Evolutionary conservation across 139 green algal genomes (phyloP).

Genomic region (Diplosphaera chodatii): DNA sequence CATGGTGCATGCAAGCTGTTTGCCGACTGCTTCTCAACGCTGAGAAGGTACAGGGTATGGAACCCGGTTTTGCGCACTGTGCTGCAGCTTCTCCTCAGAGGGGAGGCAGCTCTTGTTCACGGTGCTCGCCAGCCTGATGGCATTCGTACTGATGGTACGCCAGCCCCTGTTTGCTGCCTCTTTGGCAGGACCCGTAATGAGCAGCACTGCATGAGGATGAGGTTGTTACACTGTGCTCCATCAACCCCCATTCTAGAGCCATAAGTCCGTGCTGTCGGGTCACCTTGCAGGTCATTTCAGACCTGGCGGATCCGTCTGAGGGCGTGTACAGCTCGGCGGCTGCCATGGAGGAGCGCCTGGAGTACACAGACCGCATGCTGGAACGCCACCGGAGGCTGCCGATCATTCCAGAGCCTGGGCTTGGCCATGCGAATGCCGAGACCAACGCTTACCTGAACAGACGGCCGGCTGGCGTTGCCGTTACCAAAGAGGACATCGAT

Average conservation of each 20-base stretch:
- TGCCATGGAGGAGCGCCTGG: conserved; percentile 12
- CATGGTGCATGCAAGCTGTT: no score
- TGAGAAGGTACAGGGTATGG: no score
- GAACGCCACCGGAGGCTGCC: conserved; percentile 23
- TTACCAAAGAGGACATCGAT: background rate
- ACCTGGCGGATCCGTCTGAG: conserved; percentile 25
- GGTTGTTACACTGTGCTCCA: no score
- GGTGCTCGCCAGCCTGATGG: conserved; percentile 24
- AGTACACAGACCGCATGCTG: conserved; percentile 21
- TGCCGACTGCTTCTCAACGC: no score
- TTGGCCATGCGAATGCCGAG: background rate
- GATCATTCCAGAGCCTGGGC: background rate
- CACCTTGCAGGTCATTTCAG: conserved; percentile 21
- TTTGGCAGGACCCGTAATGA: no score
- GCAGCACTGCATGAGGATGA: no score
- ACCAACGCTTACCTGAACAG: background rate
- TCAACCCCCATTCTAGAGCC: no score
- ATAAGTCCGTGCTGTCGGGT: no score
- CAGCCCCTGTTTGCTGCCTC: no score
- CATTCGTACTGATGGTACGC: conserved; percentile 26
- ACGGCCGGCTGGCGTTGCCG: background rate
- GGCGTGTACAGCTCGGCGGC: conserved; percentile 25
- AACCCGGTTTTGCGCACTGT: no score
- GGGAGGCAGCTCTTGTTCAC: conserved; percentile 29
- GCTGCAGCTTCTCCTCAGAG: conserved; percentile 27